Evolutionary conservation across 495 filamentous ascomycete genomes (phyloP).

Genomic region (Aspergillus asperescens): DNA sequence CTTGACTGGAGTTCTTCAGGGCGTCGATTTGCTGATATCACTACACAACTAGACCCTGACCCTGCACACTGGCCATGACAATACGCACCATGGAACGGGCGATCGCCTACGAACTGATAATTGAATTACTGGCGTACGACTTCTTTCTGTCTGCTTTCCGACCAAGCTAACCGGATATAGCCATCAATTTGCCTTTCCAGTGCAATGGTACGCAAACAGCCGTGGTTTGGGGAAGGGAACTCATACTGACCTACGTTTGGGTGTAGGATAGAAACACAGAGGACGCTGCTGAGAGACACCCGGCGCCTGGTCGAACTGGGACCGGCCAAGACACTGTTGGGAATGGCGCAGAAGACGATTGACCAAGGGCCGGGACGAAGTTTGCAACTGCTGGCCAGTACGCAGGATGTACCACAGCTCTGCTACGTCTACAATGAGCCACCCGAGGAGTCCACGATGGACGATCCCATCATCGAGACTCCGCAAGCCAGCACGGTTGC

Average conservation of each 20-base stretch:
- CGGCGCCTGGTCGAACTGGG: constrained; percentile 92
- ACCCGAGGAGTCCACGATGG: constrained; percentile 51
- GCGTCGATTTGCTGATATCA: no score
- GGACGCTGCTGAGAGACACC: constrained; percentile 91
- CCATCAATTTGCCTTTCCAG: background rate
- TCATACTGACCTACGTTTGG: background rate
- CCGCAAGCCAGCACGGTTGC: background rate
- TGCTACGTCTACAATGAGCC: constrained; percentile 37
- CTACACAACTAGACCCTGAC: background rate
- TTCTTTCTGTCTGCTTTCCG: background rate
- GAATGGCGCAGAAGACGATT: constrained; percentile 93
- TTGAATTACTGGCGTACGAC: background rate
- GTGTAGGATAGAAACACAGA: constrained; percentile 79
- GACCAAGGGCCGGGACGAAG: constrained; percentile 92
- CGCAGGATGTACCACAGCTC: constrained; percentile 98
- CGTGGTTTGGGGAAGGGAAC: background rate
- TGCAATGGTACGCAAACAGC: background rate
- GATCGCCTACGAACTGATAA: background rate
- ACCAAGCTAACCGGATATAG: background rate
- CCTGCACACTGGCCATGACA: background rate
- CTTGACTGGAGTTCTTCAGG: background rate
- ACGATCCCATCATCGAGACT: background rate
- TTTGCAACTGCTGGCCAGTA: constrained; percentile 88
- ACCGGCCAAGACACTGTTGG: constrained; percentile 88
- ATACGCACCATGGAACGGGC: background rate